phyloP scores from a whole-genome alignment of 2,329 filamentous ascomycete genomes.

The Colletotrichum sidae region DNA sequence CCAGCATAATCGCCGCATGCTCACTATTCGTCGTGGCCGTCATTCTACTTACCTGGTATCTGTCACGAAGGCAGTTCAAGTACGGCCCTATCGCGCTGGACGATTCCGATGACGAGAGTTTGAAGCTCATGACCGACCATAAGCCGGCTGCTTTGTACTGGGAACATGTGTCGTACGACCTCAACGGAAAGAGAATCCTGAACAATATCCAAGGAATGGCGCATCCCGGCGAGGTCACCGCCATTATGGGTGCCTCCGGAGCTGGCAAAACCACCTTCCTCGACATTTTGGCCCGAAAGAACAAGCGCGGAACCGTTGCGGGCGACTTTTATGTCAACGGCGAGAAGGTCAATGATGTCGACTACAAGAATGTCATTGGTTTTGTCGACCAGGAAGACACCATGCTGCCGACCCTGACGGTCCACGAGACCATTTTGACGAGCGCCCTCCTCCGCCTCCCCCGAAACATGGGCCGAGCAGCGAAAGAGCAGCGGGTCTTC shows the following conservation, averaged over 20 bases:
- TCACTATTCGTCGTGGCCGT: constrained; percentile 90
- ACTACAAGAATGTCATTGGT: constrained; percentile 92
- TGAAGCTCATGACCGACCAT: constrained; percentile 88
- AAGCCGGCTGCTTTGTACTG: constrained; percentile 91
- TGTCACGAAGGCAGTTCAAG: constrained; percentile 78
- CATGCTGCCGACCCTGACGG: constrained; percentile 93
- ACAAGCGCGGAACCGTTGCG: constrained; percentile 83
- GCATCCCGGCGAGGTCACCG: constrained; percentile 94
- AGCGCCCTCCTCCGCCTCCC: constrained; percentile 94
- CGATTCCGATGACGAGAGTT: constrained; percentile 88
- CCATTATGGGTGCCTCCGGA: constrained; percentile 98
- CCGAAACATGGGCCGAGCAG: constrained; percentile 84
- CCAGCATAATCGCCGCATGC: constrained; percentile 88
- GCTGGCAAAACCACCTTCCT: constrained; percentile 98
- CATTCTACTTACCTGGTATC: constrained; percentile 86
- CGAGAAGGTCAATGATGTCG: constrained; percentile 83
- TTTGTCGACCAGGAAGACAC: constrained; percentile 99
- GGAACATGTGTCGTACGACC: constrained; percentile 84
- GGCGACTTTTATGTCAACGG: constrained; percentile 95
- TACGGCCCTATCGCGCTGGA: constrained; percentile 85
- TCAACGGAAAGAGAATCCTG: constrained; percentile 91
- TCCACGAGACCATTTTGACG: constrained; percentile 96
- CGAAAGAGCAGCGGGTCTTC: constrained; percentile 91
- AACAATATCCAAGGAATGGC: constrained; percentile 84
- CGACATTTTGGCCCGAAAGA: constrained; percentile 95